Conservation (phyloP, 129 eudicot species). For the Silybum marianum region DNA sequence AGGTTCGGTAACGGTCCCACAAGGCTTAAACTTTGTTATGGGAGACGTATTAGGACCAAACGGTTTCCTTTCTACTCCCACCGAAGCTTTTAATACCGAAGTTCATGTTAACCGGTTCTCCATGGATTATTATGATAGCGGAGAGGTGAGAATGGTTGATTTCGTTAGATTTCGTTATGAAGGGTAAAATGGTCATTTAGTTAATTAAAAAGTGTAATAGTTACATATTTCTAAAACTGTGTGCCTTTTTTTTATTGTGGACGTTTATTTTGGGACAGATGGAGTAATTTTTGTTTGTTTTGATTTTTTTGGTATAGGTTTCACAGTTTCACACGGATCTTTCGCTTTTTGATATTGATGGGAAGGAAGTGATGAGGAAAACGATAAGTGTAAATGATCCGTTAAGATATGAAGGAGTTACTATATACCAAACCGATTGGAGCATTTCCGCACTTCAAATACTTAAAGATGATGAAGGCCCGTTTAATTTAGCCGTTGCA, state of each 20-base stretch:
- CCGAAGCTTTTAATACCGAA: conserved; percentile 87
- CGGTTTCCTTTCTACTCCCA: conserved; percentile 84
- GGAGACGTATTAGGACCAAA: conserved; percentile 88
- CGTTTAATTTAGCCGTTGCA: conserved; percentile 95
- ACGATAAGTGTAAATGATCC: conserved; percentile 96
- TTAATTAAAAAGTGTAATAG: background rate
- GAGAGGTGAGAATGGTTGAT: conserved; percentile 65
- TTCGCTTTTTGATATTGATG: conserved; percentile 77
- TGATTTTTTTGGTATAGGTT: conserved; percentile 45
- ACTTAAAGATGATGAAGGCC: conserved; percentile 84
- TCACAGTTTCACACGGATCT: conserved; percentile 89
- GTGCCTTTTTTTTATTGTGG: background rate
- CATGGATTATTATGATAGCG: conserved; percentile 94
- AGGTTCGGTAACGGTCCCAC: conserved; percentile 95
- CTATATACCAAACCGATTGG: conserved; percentile 97
- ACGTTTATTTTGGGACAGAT: background rate
- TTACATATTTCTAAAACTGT: background rate
- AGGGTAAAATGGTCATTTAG: background rate
- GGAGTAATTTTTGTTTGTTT: background rate
- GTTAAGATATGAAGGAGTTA: conserved; percentile 84
- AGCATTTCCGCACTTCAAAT: conserved; percentile 88
- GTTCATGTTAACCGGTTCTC: conserved; percentile 87
- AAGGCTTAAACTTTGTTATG: conserved; percentile 85
- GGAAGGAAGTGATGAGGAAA: conserved; percentile 95
- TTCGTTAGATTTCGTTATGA: background rate